Conservation (phyloP, 768 basidiomycete genomes). For the Pholiota microspora region DNA sequence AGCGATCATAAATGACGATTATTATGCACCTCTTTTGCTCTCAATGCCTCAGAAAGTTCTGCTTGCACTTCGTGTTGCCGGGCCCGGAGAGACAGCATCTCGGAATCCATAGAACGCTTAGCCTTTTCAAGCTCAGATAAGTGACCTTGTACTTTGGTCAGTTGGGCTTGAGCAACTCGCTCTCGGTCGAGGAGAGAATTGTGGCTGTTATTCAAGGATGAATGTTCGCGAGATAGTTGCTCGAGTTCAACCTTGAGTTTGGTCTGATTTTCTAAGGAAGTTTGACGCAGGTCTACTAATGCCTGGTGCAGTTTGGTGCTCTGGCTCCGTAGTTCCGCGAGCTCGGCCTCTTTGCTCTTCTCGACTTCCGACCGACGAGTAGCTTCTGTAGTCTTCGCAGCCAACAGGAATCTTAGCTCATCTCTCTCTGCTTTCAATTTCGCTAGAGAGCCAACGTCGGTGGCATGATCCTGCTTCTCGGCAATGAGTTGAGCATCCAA, state of each 20-base stretch:
- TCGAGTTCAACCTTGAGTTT: conserved; percentile 79
- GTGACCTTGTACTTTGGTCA: conserved; percentile 44
- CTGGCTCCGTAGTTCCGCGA: conserved; percentile 67
- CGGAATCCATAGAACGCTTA: conserved; percentile 67
- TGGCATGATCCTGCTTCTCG: conserved; percentile 50
- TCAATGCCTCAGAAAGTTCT: conserved; percentile 56
- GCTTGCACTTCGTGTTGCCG: conserved; percentile 68
- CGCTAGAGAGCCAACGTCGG: conserved; percentile 44
- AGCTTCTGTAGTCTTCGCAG: conserved; percentile 85
- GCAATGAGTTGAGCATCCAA: conserved; percentile 60
- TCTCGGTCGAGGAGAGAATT: conserved; percentile 64
- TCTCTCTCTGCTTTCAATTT: conserved; percentile 84
- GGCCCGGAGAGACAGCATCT: conserved; percentile 65
- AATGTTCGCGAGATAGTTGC: conserved; percentile 55
- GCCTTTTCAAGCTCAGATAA: conserved; percentile 64
- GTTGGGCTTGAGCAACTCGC: conserved; percentile 46
- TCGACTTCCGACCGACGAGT: conserved; percentile 80
- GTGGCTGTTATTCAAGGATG: conserved; percentile 57
- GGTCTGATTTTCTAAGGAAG: conserved; percentile 63
- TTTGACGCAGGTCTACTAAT: conserved; percentile 60
- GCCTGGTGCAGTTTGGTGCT: conserved; percentile 61
- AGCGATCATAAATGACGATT: background rate
- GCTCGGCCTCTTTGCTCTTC: conserved; percentile 84
- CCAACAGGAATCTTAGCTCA: conserved; percentile 78
- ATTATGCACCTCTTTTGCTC: conserved; percentile 71